These are phyloP conservation scores for Leccinum brunneo-olivaceum DNA, from an alignment of 1,284 basidiomycete species.

Conservation along the genomic window DNA sequence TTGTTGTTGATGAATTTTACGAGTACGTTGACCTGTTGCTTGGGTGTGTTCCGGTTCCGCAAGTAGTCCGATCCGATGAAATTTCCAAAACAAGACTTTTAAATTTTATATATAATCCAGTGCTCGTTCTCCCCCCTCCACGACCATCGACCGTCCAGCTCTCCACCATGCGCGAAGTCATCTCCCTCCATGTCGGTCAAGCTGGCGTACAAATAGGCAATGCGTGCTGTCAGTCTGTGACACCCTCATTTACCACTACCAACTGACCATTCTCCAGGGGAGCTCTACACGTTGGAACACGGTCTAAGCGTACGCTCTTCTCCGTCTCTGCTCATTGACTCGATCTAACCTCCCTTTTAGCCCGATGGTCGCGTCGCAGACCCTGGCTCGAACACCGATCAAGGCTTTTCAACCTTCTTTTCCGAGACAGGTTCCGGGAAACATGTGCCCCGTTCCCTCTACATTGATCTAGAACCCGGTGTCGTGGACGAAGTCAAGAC, in stretches of 20 bases:
- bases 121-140: conserved; percentile 11
- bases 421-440: conserved; percentile 90
- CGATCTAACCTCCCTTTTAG: conserved; percentile 34
- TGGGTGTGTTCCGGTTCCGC: background rate
- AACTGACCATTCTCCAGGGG: conserved; percentile 37
- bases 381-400: conserved; percentile 71
- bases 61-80: conserved; percentile 3
- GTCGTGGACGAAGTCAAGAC: conserved; percentile 95
- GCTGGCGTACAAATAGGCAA: conserved; percentile 95
- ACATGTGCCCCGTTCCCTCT: conserved; percentile 96
- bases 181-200: conserved; percentile 89
- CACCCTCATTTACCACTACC: background rate
- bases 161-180: conserved; percentile 74
- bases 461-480: conserved; percentile 94
- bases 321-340: background rate
- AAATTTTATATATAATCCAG: conserved; percentile 19
- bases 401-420: conserved; percentile 96
- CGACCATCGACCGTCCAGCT: conserved; percentile 6
- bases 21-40: conserved; percentile 12
- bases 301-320: conserved; percentile 73
- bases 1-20: conserved; percentile 28
- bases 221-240: conserved; percentile 69
- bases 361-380: conserved; percentile 85
- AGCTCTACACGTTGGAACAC: conserved; percentile 92
- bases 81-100: conserved; percentile 24